Conservation (phyloP, 495 filamentous ascomycete species). For the Trichoderma erinaceum region DNA sequence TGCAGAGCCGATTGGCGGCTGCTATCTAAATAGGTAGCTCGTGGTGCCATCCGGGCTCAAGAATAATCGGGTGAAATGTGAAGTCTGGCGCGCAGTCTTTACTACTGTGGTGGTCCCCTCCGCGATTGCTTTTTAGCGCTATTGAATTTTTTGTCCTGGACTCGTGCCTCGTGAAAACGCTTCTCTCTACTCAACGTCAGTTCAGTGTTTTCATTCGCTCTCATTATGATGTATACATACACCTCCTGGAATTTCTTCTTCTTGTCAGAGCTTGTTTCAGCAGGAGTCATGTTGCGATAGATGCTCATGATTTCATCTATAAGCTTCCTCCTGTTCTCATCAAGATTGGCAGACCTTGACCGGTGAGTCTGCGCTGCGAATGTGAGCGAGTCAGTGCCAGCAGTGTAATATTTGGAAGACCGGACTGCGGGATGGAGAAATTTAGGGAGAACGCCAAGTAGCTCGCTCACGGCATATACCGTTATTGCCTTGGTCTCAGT, state of each 20-base stretch:
- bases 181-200: slow-evolving; percentile 51
- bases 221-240: slow-evolving; percentile 22
- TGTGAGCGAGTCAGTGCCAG: slow-evolving; percentile 49
- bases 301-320: slow-evolving; percentile 52
- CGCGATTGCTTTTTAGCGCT: slow-evolving; percentile 74
- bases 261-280: slow-evolving; percentile 32
- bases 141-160: slow-evolving; percentile 70
- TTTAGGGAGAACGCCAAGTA: slow-evolving; percentile 60
- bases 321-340: slow-evolving; percentile 40
- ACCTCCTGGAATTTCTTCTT: slow-evolving; percentile 35
- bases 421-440: slow-evolving; percentile 59
- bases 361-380: slow-evolving; percentile 41
- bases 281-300: slow-evolving; percentile 46
- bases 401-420: slow-evolving; percentile 62
- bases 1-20: neutral
- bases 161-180: slow-evolving; percentile 60
- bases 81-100: no score
- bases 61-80: no score
- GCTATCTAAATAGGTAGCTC: neutral
- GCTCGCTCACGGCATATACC: slow-evolving; percentile 49
- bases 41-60: neutral
- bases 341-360: slow-evolving; percentile 40
- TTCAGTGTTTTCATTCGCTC: slow-evolving; percentile 15
- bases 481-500: slow-evolving; percentile 89
- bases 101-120: slow-evolving; percentile 36